phyloP scores from a whole-genome alignment of 2,329 filamentous ascomycete species.

The Helicocarpus griseus region DNA sequence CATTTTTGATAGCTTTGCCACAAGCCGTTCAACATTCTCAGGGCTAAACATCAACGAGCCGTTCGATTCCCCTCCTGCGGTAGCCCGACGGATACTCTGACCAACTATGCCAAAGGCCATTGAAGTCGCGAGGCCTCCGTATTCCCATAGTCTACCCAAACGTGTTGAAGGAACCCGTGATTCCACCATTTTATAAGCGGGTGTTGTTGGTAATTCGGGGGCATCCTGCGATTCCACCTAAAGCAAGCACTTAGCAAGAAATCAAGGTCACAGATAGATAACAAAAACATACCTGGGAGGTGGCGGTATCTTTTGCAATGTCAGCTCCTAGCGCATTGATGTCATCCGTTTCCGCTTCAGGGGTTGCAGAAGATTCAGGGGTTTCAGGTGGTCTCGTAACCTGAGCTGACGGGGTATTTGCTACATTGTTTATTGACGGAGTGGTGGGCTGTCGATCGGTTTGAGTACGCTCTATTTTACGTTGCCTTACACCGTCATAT shows the following conservation, averaged over 20 bases:
- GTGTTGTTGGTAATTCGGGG: slow-evolving; percentile 3
- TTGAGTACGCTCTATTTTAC: background rate
- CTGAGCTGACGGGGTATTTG: background rate
- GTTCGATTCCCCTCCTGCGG: slow-evolving; percentile 49
- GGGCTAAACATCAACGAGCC: slow-evolving; percentile 82
- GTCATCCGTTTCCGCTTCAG: slow-evolving; percentile 22
- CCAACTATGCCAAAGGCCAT: slow-evolving; percentile 90
- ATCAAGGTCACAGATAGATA: background rate
- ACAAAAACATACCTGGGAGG: background rate
- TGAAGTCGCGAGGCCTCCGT: slow-evolving; percentile 81
- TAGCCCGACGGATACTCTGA: slow-evolving; percentile 70
- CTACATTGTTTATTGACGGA: background rate
- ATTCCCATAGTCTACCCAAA: slow-evolving; percentile 85
- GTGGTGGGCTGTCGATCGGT: background rate
- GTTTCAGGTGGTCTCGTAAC: background rate
- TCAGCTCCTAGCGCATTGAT: slow-evolving; percentile 39
- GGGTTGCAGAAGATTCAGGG: background rate
- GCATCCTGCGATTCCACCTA: slow-evolving; percentile 17
- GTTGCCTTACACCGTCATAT: slow-evolving; percentile 12
- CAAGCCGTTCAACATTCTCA: slow-evolving; percentile 84
- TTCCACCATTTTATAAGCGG: slow-evolving; percentile 63
- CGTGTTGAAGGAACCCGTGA: slow-evolving; percentile 85
- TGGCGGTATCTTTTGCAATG: slow-evolving; percentile 33
- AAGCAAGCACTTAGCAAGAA: slow-evolving; percentile 12
- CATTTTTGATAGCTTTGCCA: slow-evolving; percentile 90